phyloP scores from a whole-genome alignment of 1,139 yeast genomes.

The Protomyces inundatus region DNA sequence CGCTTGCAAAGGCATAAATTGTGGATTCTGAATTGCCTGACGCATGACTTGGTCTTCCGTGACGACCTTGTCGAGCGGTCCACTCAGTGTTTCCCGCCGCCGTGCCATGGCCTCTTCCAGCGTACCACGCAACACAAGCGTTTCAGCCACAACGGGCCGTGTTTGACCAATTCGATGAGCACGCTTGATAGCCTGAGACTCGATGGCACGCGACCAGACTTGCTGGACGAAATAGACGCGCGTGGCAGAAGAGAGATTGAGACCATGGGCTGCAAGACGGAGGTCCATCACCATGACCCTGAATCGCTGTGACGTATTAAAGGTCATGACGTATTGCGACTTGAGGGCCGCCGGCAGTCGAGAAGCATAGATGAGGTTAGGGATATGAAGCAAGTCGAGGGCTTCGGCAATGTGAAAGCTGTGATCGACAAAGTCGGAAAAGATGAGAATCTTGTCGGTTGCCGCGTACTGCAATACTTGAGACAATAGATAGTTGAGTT shows the following conservation, averaged over 20 bases:
- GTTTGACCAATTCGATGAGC: constrained; percentile 69
- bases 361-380: constrained; percentile 60
- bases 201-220: constrained; percentile 63
- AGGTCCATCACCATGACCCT: constrained; percentile 63
- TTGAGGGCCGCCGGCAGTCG: constrained; percentile 51
- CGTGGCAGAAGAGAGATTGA: constrained; percentile 63
- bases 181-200: constrained; percentile 69
- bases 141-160: constrained; percentile 57
- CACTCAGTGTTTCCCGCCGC: constrained; percentile 23
- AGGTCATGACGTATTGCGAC: constrained; percentile 51
- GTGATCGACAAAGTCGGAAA: constrained; percentile 65
- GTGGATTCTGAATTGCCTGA: constrained; percentile 4
- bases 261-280: constrained; percentile 62
- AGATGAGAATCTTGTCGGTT: constrained; percentile 55
- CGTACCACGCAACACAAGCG: constrained; percentile 55
- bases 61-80: background rate
- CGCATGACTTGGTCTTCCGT: constrained; percentile 12
- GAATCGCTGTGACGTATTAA: constrained; percentile 46
- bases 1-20: background rate
- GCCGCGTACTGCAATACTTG: constrained; percentile 47
- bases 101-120: constrained; percentile 62
- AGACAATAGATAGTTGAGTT: constrained; percentile 55
- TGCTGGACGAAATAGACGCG: constrained; percentile 64
- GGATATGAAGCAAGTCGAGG: constrained; percentile 55
- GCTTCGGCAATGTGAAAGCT: constrained; percentile 57